Base-by-base conservation (phyloP, 352 stramenopile genomes). In the Globisporangium carolinianum region DNA sequence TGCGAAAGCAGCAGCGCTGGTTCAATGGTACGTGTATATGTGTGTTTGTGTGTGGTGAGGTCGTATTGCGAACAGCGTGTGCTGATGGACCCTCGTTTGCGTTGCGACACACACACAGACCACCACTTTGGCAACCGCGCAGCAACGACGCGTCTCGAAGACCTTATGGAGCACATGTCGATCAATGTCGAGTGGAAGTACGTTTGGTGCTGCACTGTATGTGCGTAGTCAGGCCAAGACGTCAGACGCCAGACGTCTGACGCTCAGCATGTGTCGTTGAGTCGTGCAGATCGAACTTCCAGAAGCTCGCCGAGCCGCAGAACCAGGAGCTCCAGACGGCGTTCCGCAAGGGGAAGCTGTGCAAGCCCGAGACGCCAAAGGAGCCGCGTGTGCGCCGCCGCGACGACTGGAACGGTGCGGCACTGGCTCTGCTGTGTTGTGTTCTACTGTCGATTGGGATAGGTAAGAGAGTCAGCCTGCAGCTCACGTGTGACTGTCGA, bases 111-210 rank as follows among this genome's bases (percentile, higher is more conserved):
- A 24, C 24, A 24, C 24, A 24, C 42, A 92, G 84, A 94, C 58
- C 80, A 94, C 51, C 84, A 94, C 54, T 89, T 94, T 62, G 84
- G 81, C 47, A 91, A 94, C 65, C 73, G 79, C 56, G 69, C 71
- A 9, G 82, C 79, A 7, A 83, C 82, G 3, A 89, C 79, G 17
- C 66, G 77, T 24, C 57, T 94, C 36, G 84, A 94, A 51, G 84
- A 94, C 53, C 66, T 94, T 45, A 90, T 94, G 84, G 79, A 94
- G 62, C 84, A 94, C 74, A 89, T 94, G 82, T 72, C 76, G 37
- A 85, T 94, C n/a, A 86, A 77, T 42, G 84, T 94, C 39, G 80
- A 94, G 38, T 94, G 84, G 84, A 86, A 75, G 80, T 91, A 57
- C 11, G 60, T 39, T 1, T 4, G 11, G 8, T 15, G 11, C 11